Conservation (phyloP, 371 early-diverging fungal species). For the Circinella umbellata region DNA sequence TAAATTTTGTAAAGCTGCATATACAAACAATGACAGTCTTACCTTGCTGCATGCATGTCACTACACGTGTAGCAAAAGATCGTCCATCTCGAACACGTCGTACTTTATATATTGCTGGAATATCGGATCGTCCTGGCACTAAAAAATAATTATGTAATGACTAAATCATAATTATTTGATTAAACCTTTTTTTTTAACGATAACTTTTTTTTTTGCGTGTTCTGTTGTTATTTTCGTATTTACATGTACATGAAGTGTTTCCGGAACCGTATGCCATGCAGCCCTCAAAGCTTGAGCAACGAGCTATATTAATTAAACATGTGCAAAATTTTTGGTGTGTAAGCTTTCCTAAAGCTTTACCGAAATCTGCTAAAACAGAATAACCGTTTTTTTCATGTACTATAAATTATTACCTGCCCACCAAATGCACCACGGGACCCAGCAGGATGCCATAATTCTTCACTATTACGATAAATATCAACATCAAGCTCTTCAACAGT, state of each 20-base stretch:
- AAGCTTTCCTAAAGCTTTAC: background rate
- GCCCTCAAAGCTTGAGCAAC: constrained; percentile 87
- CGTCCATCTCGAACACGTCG: constrained; percentile 44
- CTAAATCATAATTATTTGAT: constrained; percentile 17
- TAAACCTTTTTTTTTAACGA: no score
- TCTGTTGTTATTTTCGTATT: background rate
- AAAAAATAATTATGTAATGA: constrained; percentile 48
- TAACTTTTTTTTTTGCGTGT: no score
- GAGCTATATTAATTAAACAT: constrained; percentile 38
- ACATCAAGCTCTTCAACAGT: constrained; percentile 68
- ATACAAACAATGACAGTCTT: constrained; percentile 40
- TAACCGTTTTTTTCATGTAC: no score
- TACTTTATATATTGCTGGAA: constrained; percentile 47
- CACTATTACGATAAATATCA: constrained; percentile 72
- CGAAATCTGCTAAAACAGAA: background rate
- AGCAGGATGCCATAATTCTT: constrained; percentile 76
- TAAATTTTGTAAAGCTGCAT: constrained; percentile 39
- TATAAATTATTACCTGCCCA: constrained; percentile 39
- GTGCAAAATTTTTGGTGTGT: background rate
- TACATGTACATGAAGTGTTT: constrained; percentile 72
- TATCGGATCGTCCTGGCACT: constrained; percentile 38
- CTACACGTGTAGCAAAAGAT: constrained; percentile 49
- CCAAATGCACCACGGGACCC: constrained; percentile 92
- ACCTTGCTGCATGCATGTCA: constrained; percentile 46
- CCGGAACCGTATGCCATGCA: constrained; percentile 77